Percentiles rank a stretch among this genome's conserved stretches.
phyloP scores from a whole-genome alignment of 805 yeast genomes.

The Saccharomyces kudriavzevii region DNA sequence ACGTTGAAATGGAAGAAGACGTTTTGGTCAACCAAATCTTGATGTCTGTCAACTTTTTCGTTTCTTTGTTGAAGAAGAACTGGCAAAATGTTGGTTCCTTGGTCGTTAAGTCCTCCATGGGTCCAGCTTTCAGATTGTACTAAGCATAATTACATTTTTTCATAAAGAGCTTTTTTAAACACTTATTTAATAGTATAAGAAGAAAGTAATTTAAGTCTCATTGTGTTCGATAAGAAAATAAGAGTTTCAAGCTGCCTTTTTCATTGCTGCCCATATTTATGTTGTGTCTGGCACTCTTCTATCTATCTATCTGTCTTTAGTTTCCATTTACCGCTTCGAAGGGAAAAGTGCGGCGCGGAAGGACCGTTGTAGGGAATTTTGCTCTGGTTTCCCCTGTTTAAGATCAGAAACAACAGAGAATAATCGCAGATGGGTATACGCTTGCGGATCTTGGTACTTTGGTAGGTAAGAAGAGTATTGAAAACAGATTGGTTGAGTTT shows the following conservation, averaged over 20 bases:
- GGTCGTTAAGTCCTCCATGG: constrained; percentile 98
- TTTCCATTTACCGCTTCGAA: background rate
- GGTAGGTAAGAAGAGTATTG: background rate
- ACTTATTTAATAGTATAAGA: background rate
- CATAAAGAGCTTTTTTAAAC: background rate
- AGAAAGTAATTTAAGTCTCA: background rate
- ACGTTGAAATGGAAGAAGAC: constrained; percentile 99
- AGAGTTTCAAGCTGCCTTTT: background rate
- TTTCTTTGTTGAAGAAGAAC: constrained; percentile 98
- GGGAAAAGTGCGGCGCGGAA: background rate
- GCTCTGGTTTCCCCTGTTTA: background rate
- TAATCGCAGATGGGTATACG: background rate
- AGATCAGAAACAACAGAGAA: background rate
- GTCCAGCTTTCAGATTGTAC: constrained; percentile 99
- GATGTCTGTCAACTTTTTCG: constrained; percentile 98
- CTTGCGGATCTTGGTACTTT: background rate
- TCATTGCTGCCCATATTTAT: too few species aligned
- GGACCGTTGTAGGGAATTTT: background rate
- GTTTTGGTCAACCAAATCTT: constrained; percentile 92
- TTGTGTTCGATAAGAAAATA: background rate
- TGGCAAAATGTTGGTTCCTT: constrained; percentile 99
- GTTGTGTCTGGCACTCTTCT: too few species aligned
- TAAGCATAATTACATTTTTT: constrained; percentile 36
- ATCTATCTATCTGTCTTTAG: too few species aligned
- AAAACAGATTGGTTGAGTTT: background rate